Percentiles rank a stretch among this genome's conserved stretches.
phyloP scores from a whole-genome alignment of 1,284 basidiomycete species.

The Ceratobasidium sp. region DNA sequence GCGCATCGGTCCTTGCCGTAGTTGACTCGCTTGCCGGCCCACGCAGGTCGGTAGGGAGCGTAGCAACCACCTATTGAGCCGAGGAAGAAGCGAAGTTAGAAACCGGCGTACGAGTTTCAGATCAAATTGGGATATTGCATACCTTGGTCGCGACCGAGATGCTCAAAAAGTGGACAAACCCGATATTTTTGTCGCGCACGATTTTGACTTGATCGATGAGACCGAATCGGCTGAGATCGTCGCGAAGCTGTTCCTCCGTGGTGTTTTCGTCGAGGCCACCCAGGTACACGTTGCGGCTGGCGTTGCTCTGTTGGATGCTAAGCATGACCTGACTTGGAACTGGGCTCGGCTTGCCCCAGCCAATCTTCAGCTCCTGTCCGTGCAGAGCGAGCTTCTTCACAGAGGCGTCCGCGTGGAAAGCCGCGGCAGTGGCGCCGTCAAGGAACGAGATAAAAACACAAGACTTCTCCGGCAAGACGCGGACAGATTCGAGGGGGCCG shows the following conservation, averaged over 20 bases:
- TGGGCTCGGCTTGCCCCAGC: slow-evolving; percentile 92
- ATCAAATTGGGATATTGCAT: slow-evolving; percentile 40
- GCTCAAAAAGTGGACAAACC: slow-evolving; percentile 95
- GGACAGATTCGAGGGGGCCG: slow-evolving; percentile 94
- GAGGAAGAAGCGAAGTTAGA: slow-evolving; percentile 37
- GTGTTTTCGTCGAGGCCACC: slow-evolving; percentile 87
- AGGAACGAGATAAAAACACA: slow-evolving; percentile 99
- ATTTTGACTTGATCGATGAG: slow-evolving; percentile 98
- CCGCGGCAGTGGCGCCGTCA: slow-evolving; percentile 86
- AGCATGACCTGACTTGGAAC: slow-evolving; percentile 84
- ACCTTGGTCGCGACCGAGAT: slow-evolving; percentile 93
- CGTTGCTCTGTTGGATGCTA: slow-evolving; percentile 88
- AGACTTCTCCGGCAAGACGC: slow-evolving; percentile 95
- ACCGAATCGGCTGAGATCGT: slow-evolving; percentile 89
- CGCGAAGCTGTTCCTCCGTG: slow-evolving; percentile 88
- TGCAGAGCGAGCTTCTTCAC: slow-evolving; percentile 91
- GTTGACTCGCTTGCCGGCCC: slow-evolving; percentile 94
- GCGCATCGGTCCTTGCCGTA: slow-evolving; percentile 96
- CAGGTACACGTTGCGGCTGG: slow-evolving; percentile 92
- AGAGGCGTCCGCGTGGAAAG: slow-evolving; percentile 93
- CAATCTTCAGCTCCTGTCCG: slow-evolving; percentile 93
- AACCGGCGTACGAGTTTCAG: not conserved
- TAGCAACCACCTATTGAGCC: slow-evolving; percentile 78
- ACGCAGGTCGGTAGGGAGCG: slow-evolving; percentile 86
- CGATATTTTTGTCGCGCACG: slow-evolving; percentile 96